A percentile compares a stretch with the other conserved stretches of the same genome.
Conservation (phyloP, 108 stramenopile species). For the Nannochloropsis oceanica region DNA sequence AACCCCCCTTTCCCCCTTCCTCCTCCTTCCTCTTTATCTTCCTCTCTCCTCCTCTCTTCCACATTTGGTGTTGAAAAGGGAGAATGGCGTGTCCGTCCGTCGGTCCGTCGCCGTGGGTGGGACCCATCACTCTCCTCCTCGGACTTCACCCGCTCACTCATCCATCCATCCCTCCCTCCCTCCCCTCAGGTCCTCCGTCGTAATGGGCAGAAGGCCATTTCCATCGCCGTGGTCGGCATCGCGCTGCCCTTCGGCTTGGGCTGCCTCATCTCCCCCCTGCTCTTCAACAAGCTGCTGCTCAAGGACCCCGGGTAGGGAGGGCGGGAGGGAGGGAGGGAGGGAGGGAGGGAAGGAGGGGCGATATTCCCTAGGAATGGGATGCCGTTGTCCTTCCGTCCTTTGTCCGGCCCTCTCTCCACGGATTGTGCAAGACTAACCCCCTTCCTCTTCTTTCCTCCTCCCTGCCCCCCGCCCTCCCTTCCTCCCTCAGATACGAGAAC, state of each 20-base stretch:
- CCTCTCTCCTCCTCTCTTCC: too few species aligned
- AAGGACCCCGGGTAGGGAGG: neutral
- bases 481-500: neutral
- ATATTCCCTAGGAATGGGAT: neutral
- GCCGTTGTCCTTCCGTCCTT: neutral
- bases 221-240: conserved; percentile 7
- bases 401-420: neutral
- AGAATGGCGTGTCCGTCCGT: too few species aligned
- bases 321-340: neutral
- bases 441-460: neutral
- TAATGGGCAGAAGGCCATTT: neutral
- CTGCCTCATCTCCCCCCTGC: neutral
- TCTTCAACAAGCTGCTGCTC: neutral
- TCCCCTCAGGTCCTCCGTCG: neutral
- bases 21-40: too few species aligned
- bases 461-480: neutral
- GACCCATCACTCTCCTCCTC: too few species aligned
- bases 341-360: neutral
- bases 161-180: neutral
- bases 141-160: too few species aligned
- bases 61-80: too few species aligned
- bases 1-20: too few species aligned
- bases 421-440: neutral
- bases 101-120: too few species aligned
- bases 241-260: conserved; percentile 8